Base-by-base conservation (phyloP, 2,329 filamentous ascomycete genomes). In the Penicillium griseofulvum region DNA sequence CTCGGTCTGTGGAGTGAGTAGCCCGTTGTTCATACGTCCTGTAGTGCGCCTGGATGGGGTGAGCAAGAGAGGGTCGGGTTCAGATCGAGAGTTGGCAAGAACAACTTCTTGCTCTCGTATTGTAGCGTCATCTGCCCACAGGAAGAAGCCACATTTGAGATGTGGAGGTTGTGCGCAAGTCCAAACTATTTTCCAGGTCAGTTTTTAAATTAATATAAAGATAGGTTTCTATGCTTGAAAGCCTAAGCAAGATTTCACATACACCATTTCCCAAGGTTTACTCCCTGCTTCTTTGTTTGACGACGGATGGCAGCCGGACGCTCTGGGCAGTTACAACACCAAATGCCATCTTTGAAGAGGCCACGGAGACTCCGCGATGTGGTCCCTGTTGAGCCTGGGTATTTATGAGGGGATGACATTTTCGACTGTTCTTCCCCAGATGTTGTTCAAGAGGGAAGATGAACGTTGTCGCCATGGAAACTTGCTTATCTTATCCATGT, bases 91-190 rank as follows among this genome's bases (percentile, higher is more conserved):
- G 59, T 81, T 82, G 57, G 71, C 76, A 57, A 81, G 65, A 6
- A 83, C 69, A 22, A 76, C 76, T 11, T 69, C 70, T 55, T 79
- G 77, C 66, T 83, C 81, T 19, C 84, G 74, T n/a, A 72, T 59
- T 59, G 81, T 76, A 14, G 84, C 84, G 52, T 85, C 81, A 51
- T 81, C 78, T 14, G 80, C 77, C 84, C 83, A 87, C 0, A 87
- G 74, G 54, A 86, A 87, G 73, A 87, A 86, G 5, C 73, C 75
- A 65, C 84, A 87, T 38, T 77, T 72, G 43, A 78, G 71, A 3
- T 71, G 64, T 49, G 76, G 71, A 33, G 73, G 71, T 61, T 78
- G 77, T 60, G 84, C 81, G 63, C 84, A 87, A 4, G 79, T 81
- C 61, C 83, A 85, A 68, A 86, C 76, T 78, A 49, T 39, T 11